phyloP scores from a whole-genome alignment of 108 stramenopile species.

The Skeletonema menzelii region DNA sequence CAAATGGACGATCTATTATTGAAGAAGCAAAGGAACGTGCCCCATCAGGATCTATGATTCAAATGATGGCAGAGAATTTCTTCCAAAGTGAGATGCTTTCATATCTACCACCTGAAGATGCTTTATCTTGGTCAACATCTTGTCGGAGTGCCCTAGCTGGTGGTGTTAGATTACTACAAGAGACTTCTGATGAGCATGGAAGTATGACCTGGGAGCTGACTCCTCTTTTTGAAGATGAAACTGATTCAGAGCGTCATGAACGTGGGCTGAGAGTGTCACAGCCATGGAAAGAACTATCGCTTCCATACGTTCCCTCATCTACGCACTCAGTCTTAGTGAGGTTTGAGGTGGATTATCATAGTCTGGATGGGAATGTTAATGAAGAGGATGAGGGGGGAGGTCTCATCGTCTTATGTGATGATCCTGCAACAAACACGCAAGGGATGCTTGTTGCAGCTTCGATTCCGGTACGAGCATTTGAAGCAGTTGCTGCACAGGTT shows the following conservation, averaged over 20 bases:
- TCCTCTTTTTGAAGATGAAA: neutral
- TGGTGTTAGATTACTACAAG: constrained; percentile 35
- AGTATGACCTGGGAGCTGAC: constrained; percentile 19
- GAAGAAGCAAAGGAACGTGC: constrained; percentile 42
- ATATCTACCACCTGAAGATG: constrained; percentile 29
- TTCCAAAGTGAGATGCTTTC: constrained; percentile 22
- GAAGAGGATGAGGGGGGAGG: constrained; percentile 19
- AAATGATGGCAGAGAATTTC: constrained; percentile 24
- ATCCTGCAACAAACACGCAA: constrained; percentile 5
- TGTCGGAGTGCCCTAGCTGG: constrained; percentile 19
- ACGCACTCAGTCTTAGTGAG: constrained; percentile 42
- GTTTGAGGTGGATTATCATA: constrained; percentile 27
- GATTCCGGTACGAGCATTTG: constrained; percentile 5
- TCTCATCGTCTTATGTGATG: constrained; percentile 37
- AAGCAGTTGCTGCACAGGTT: constrained; percentile 4
- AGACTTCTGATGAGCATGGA: constrained; percentile 6
- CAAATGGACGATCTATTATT: constrained; percentile 28
- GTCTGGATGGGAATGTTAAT: neutral
- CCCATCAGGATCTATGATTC: constrained; percentile 14
- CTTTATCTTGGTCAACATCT: constrained; percentile 30
- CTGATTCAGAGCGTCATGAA: neutral
- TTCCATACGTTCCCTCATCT: constrained; percentile 28
- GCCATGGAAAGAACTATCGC: constrained; percentile 36
- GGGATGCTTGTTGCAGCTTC: constrained; percentile 15
- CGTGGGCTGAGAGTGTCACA: constrained; percentile 5